Conservation (phyloP, 495 filamentous ascomycete genomes). For the Penicillium bialowiezense region DNA sequence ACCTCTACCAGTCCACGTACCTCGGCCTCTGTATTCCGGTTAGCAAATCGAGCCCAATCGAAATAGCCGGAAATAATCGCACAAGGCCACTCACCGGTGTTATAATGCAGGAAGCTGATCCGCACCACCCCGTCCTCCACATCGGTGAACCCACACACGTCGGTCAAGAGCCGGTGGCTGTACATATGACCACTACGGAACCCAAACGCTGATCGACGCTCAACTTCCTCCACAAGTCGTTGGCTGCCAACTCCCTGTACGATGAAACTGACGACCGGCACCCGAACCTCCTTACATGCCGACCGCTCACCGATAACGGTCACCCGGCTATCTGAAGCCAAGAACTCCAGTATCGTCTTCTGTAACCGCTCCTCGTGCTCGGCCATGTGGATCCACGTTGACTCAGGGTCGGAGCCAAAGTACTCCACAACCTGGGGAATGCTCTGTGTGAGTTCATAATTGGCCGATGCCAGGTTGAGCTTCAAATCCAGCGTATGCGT, state of each 20-base stretch:
- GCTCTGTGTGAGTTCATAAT: slow-evolving; percentile 62
- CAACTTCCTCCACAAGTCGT: slow-evolving; percentile 60
- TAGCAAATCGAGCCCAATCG: slow-evolving; percentile 1
- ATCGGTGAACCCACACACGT: slow-evolving; percentile 54
- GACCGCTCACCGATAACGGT: slow-evolving; percentile 56
- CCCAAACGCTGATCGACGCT: slow-evolving; percentile 52
- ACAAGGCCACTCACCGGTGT: slow-evolving; percentile 56
- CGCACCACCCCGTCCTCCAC: slow-evolving; percentile 61
- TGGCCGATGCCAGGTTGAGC: slow-evolving; percentile 60
- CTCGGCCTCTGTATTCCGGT: slow-evolving; percentile 48
- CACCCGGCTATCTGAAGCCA: slow-evolving; percentile 44
- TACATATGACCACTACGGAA: slow-evolving; percentile 70
- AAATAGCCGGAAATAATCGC: neutral
- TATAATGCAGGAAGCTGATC: slow-evolving; percentile 73
- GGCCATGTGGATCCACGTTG: slow-evolving; percentile 51
- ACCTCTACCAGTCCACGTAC: slow-evolving; percentile 48
- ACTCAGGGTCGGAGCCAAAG: slow-evolving; percentile 35
- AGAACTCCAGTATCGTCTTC: slow-evolving; percentile 51
- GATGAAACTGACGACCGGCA: slow-evolving; percentile 65
- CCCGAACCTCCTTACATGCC: slow-evolving; percentile 42
- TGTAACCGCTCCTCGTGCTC: slow-evolving; percentile 62
- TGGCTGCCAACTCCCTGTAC: slow-evolving; percentile 54
- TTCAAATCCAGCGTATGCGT: slow-evolving; percentile 55
- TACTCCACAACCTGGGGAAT: slow-evolving; percentile 58
- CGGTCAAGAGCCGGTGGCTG: slow-evolving; percentile 55